Evolutionary conservation across 164 flowering plant genomes (phyloP).

Genomic region (Tetracentron sinense): DNA sequence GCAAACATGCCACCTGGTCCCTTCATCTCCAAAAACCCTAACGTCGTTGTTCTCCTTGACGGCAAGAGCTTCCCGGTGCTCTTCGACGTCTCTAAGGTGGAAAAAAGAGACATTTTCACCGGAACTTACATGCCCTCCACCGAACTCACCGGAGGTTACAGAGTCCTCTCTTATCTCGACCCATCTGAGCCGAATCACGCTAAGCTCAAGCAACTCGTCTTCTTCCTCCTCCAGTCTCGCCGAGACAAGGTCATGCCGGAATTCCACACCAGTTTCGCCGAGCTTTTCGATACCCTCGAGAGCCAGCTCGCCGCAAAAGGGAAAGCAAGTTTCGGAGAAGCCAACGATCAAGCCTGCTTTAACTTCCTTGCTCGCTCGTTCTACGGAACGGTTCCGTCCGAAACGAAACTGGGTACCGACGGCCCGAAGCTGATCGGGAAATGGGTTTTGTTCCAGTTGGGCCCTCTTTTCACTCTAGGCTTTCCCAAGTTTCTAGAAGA

Average conservation of each 20-base stretch:
- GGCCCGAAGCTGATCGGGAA: slow-evolving; percentile 47
- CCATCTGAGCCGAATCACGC: slow-evolving; percentile 20
- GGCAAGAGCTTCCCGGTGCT: slow-evolving; percentile 20
- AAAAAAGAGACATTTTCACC: slow-evolving; percentile 17
- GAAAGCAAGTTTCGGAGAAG: slow-evolving; percentile 41
- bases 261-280: slow-evolving; percentile 6
- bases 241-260: slow-evolving; percentile 16
- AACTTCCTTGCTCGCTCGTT: slow-evolving; percentile 52
- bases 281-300: slow-evolving; percentile 54
- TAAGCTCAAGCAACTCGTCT: slow-evolving; percentile 12
- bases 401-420: slow-evolving; percentile 45
- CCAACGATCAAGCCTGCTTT: slow-evolving; percentile 59
- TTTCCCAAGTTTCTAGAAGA: slow-evolving; percentile 59
- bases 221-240: slow-evolving; percentile 12
- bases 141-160: slow-evolving; percentile 17
- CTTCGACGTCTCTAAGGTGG: slow-evolving; percentile 14
- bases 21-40: slow-evolving; percentile 13
- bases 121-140: slow-evolving; percentile 20
- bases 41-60: slow-evolving; percentile 19
- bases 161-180: slow-evolving; percentile 15
- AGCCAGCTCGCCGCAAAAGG: slow-evolving; percentile 41
- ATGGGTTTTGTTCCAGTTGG: slow-evolving; percentile 66
- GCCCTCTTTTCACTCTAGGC: slow-evolving; percentile 62
- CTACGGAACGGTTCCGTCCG: slow-evolving; percentile 42
- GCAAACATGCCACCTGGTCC: slow-evolving; percentile 19